A percentile compares a stretch with the other conserved stretches of the same genome.
phyloP scores from a whole-genome alignment of 257 asterid genomes.

The Eustoma russellianum region DNA sequence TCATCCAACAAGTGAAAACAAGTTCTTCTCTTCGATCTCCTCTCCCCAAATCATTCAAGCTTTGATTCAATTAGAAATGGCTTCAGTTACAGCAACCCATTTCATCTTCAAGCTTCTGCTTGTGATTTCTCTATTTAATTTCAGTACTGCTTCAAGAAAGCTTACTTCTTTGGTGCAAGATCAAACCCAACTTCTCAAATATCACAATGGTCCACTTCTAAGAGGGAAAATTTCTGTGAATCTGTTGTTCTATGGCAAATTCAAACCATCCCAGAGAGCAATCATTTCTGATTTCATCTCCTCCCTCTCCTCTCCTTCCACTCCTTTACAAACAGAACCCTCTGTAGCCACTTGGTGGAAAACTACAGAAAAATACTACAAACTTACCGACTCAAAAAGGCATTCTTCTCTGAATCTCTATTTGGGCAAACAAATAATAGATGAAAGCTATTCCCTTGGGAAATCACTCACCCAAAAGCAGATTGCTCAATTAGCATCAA shows the following conservation, averaged over 20 bases:
- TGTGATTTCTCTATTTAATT: too few relatives aligned
- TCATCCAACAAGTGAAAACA: slow-evolving; percentile 3
- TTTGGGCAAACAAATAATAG: slow-evolving; percentile 37
- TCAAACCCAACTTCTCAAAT: too few relatives aligned
- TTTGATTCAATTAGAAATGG: slow-evolving; percentile 9
- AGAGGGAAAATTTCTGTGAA: slow-evolving; percentile 15
- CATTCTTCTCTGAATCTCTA: slow-evolving; percentile 24
- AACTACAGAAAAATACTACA: slow-evolving; percentile 48
- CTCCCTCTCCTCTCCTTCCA: slow-evolving; percentile 28
- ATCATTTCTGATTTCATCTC: slow-evolving; percentile 56
- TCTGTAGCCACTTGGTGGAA: slow-evolving; percentile 75
- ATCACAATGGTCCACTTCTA: too few relatives aligned
- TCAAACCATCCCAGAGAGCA: slow-evolving; percentile 56
- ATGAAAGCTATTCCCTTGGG: slow-evolving; percentile 35
- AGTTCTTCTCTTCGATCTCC: background rate
- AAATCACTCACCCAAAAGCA: slow-evolving; percentile 48
- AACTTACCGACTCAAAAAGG: slow-evolving; percentile 33
- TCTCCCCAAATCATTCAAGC: background rate
- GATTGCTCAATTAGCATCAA: slow-evolving; percentile 40
- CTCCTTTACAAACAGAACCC: slow-evolving; percentile 15
- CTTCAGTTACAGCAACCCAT: slow-evolving; percentile 9
- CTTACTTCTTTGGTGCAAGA: too few relatives aligned
- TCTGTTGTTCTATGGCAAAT: slow-evolving; percentile 61
- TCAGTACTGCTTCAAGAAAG: too few relatives aligned
- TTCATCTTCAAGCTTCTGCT: slow-evolving; percentile 12